These are phyloP conservation scores for Exobasidium cylindrosporum DNA, from an alignment of 1,284 basidiomycete genomes.

Conservation along the genomic window DNA sequence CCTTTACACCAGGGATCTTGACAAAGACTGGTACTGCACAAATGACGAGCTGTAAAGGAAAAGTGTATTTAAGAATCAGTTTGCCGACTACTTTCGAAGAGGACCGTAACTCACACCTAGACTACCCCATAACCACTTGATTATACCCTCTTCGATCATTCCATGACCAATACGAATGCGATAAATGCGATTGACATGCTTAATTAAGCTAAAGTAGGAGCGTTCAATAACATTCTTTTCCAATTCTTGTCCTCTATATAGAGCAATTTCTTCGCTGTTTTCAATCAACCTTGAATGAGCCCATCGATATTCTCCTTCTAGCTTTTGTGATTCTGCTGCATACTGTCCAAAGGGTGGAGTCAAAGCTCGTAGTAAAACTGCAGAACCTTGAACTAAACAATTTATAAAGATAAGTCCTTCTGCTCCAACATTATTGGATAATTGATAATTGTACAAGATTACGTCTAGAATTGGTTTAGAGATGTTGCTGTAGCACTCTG, in stretches of 20 bases:
- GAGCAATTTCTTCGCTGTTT: constrained; percentile 87
- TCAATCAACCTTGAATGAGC: constrained; percentile 90
- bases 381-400: constrained; percentile 69
- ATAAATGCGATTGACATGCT: constrained; percentile 82
- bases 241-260: constrained; percentile 83
- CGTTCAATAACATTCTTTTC: constrained; percentile 92
- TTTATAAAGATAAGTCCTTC: constrained; percentile 85
- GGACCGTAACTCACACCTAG: constrained; percentile 67
- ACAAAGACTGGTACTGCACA: constrained; percentile 94
- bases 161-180: constrained; percentile 82
- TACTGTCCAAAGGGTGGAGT: constrained; percentile 94
- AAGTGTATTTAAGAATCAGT: neutral
- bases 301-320: constrained; percentile 85
- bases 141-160: constrained; percentile 76
- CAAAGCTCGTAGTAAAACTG: constrained; percentile 38
- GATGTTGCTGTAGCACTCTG: constrained; percentile 72
- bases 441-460: constrained; percentile 89
- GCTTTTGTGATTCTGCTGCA: constrained; percentile 66
- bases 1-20: constrained; percentile 67
- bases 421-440: constrained; percentile 88
- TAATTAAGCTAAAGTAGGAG: constrained; percentile 81
- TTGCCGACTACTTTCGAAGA: neutral
- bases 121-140: constrained; percentile 94
- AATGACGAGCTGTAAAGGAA: constrained; percentile 63
- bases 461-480: constrained; percentile 88